phyloP scores from a whole-genome alignment of 495 filamentous ascomycete species.

The Collariella sp. region DNA sequence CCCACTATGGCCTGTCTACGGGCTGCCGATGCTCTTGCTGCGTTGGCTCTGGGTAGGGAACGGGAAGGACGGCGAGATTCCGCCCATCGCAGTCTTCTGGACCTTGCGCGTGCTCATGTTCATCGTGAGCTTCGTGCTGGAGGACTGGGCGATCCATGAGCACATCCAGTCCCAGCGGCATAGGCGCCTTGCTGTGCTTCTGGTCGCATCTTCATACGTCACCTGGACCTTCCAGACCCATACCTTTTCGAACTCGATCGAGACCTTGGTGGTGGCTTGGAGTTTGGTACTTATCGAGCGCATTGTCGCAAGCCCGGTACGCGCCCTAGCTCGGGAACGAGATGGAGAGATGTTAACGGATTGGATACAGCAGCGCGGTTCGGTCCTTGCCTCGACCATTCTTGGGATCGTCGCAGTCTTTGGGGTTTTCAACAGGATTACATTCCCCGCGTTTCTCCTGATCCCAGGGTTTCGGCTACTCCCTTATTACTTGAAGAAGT shows the following conservation, averaged over 20 bases:
- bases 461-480: constrained; percentile 72
- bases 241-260: constrained; percentile 96
- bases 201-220: constrained; percentile 92
- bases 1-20: constrained; percentile 91
- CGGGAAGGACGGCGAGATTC: constrained; percentile 47
- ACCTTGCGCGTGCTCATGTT: constrained; percentile 82
- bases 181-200: constrained; percentile 59
- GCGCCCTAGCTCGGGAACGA: constrained; percentile 2
- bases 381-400: constrained; percentile 61
- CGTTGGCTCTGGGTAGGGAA: constrained; percentile 72
- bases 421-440: constrained; percentile 91
- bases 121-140: constrained; percentile 84
- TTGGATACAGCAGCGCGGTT: constrained; percentile 54
- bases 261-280: constrained; percentile 88
- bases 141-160: constrained; percentile 96
- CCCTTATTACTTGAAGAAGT: constrained; percentile 79
- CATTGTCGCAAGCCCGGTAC: constrained; percentile 67
- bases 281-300: constrained; percentile 80
- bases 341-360: constrained; percentile 3
- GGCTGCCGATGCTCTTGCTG: constrained; percentile 81
- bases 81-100: constrained; percentile 78
- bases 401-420: constrained; percentile 74
- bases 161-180: constrained; percentile 66
- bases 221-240: constrained; percentile 99
- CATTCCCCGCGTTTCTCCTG: constrained; percentile 85